Evolutionary conservation across 768 basidiomycete species (phyloP).

Genomic region (Saitozyma podzolica): DNA sequence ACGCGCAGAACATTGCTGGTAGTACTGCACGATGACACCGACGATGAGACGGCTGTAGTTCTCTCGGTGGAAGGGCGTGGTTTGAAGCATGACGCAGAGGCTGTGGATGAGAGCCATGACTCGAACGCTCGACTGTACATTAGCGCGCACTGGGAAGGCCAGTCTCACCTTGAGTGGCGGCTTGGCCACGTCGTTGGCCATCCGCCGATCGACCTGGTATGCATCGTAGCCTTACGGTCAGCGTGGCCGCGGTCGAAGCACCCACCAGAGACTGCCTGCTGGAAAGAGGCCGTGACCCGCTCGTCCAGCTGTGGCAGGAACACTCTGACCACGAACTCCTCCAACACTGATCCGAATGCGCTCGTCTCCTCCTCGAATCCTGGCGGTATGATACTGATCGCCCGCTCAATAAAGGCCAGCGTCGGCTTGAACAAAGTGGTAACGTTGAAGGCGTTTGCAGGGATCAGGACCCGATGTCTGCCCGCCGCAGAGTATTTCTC

Average conservation of each 20-base stretch:
- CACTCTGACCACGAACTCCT: conserved; percentile 88
- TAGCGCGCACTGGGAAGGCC: conserved; percentile 1
- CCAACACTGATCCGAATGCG: conserved; percentile 71
- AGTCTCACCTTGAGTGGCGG: conserved; percentile 73
- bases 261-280: conserved; percentile 68
- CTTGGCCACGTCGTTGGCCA: conserved; percentile 66
- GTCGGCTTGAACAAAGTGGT: conserved; percentile 93
- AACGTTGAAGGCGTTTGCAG: conserved; percentile 91
- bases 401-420: conserved; percentile 67
- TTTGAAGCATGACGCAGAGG: conserved; percentile 82
- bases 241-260: background rate
- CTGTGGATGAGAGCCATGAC: conserved; percentile 88
- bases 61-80: conserved; percentile 91
- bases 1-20: conserved; percentile 85
- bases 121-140: conserved; percentile 71
- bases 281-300: conserved; percentile 82
- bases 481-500: conserved; percentile 71
- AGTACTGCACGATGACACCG: conserved; percentile 91
- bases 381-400: conserved; percentile 39
- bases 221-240: conserved; percentile 69
- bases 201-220: conserved; percentile 73
- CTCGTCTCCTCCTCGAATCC: conserved; percentile 55
- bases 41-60: conserved; percentile 92
- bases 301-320: conserved; percentile 95
- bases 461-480: conserved; percentile 80